A percentile compares a stretch with the other conserved stretches of the same genome.
These are phyloP conservation scores for Chrysosporium queenslandicum DNA, from an alignment of 2,329 filamentous ascomycete genomes.

Conservation along the genomic window DNA sequence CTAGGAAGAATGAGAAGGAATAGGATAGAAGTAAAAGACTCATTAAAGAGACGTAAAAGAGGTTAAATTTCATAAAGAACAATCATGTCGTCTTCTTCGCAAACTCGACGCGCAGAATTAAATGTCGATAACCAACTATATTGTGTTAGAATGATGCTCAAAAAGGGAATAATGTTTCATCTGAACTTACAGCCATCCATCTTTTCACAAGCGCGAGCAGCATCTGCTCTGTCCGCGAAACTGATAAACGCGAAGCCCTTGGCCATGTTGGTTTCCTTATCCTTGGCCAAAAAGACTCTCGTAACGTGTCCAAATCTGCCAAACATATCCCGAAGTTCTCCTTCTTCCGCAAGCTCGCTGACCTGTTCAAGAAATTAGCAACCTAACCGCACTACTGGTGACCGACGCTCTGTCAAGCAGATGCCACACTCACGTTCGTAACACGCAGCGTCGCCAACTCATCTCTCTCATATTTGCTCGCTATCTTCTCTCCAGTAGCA, in stretches of 20 bases:
- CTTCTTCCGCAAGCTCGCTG: slow-evolving; percentile 93
- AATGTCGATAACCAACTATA: slow-evolving; percentile 43
- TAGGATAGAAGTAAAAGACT: slow-evolving; percentile 14
- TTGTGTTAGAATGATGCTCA: slow-evolving; percentile 12
- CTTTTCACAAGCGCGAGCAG: slow-evolving; percentile 86
- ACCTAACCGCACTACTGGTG: no score
- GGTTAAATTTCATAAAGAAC: not conserved
- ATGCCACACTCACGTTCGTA: slow-evolving; percentile 68
- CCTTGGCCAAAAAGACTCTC: slow-evolving; percentile 94
- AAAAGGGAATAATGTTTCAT: slow-evolving; percentile 7
- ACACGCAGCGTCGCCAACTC: slow-evolving; percentile 93
- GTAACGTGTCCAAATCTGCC: slow-evolving; percentile 94
- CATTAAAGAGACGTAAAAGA: slow-evolving; percentile 2
- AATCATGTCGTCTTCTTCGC: slow-evolving; percentile 37
- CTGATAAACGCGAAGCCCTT: slow-evolving; percentile 99
- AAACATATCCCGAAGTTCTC: slow-evolving; percentile 94
- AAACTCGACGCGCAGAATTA: slow-evolving; percentile 45
- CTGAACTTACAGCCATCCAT: slow-evolving; percentile 74
- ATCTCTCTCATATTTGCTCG: slow-evolving; percentile 89
- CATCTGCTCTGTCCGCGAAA: slow-evolving; percentile 81
- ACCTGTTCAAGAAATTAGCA: slow-evolving; percentile 48
- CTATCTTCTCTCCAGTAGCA: slow-evolving; percentile 66
- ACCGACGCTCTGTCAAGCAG: not conserved
- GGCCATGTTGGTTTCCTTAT: slow-evolving; percentile 86
- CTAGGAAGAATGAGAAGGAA: slow-evolving; percentile 2